These are phyloP conservation scores for Schoenoplectus tabernaemontani DNA, from an alignment of 202 grass and related monocot genomes.

Conservation along the genomic window DNA sequence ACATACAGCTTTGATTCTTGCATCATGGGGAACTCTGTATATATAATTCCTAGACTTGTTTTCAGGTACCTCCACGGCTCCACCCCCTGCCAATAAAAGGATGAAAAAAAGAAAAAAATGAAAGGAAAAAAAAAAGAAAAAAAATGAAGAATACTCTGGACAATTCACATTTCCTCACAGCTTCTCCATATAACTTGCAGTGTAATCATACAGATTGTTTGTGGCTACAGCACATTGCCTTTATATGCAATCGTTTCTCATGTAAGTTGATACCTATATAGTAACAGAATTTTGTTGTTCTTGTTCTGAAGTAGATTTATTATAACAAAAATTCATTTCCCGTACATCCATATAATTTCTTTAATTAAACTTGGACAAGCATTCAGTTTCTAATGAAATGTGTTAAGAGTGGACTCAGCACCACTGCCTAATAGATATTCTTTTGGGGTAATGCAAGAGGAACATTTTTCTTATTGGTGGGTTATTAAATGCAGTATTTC, in stretches of 20 bases:
- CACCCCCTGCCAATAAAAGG: too few species aligned
- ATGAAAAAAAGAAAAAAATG: background rate
- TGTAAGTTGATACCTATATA: constrained; percentile 18
- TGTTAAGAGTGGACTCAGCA: background rate
- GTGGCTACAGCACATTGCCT: constrained; percentile 41
- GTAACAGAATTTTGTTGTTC: background rate
- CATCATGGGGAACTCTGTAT: constrained; percentile 25
- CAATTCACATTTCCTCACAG: background rate
- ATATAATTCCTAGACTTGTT: constrained; percentile 27
- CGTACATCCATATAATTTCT: background rate
- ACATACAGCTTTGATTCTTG: constrained; percentile 35
- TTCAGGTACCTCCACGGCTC: constrained; percentile 23
- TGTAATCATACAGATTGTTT: constrained; percentile 26
- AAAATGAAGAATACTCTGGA: background rate
- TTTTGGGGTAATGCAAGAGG: background rate
- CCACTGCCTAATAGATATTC: background rate
- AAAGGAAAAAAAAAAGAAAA: background rate
- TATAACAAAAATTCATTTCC: background rate
- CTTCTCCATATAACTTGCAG: constrained; percentile 12
- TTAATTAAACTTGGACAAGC: background rate
- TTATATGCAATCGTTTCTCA: constrained; percentile 35
- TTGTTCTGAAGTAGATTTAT: background rate
- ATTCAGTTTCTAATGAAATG: background rate
- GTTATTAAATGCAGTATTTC: background rate
- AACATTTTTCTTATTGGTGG: background rate